Conservation (phyloP, 2,329 filamentous ascomycete genomes). For the Aspergillus pseudoglaucus region DNA sequence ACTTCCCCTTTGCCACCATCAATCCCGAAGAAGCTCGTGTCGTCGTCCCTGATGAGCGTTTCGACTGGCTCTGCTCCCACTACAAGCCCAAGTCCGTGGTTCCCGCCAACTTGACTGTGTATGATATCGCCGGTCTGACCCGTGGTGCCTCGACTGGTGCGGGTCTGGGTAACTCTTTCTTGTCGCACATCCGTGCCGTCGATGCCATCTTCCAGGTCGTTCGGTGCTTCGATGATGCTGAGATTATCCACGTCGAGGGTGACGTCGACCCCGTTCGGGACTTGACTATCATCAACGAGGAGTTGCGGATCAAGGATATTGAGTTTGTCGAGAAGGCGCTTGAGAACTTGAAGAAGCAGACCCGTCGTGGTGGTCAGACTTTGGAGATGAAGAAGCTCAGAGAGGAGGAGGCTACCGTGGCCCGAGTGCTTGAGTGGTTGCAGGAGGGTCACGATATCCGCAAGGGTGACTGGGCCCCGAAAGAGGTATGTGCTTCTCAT, state of each 20-base stretch:
- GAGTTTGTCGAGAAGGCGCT: conserved; percentile 96
- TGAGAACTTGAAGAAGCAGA: conserved; percentile 89
- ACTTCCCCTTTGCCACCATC: conserved; percentile 98
- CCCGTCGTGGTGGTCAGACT: conserved; percentile 84
- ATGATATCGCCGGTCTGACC: conserved; percentile 96
- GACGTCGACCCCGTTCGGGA: conserved; percentile 94
- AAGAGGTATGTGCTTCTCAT: conserved; percentile 64
- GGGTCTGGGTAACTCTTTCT: conserved; percentile 93
- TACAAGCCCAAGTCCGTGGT: conserved; percentile 97
- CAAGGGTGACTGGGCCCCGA: conserved; percentile 80
- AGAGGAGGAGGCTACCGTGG: conserved; percentile 88
- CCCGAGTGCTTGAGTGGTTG: conserved; percentile 77
- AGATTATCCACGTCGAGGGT: conserved; percentile 99
- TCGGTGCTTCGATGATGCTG: conserved; percentile 94
- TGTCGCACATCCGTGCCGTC: conserved; percentile 97
- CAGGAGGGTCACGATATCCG: conserved; percentile 89
- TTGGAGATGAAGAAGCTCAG: conserved; percentile 97
- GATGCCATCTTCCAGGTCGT: conserved; percentile 98
- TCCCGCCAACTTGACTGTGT: conserved; percentile 96
- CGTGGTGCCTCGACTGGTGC: conserved; percentile 94
- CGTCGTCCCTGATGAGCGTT: conserved; percentile 91
- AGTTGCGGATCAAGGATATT: conserved; percentile 95
- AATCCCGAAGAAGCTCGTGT: conserved; percentile 97
- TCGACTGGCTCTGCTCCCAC: conserved; percentile 90
- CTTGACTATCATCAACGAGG: conserved; percentile 92